Conservation (phyloP, 148 eudicot species). For the Selenicereus undatus region DNA sequence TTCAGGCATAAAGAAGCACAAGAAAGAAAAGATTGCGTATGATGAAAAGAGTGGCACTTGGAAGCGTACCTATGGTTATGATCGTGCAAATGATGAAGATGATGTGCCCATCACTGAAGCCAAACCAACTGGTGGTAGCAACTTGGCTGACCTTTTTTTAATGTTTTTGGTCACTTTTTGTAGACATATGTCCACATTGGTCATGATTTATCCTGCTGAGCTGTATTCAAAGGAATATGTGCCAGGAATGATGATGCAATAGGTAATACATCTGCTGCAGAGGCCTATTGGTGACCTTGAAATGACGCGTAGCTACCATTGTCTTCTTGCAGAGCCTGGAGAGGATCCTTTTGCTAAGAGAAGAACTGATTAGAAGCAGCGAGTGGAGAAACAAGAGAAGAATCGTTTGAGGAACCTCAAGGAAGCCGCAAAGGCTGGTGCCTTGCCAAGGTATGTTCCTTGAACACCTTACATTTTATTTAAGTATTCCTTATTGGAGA, state of each 20-base stretch:
- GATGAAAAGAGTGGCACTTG: constrained; percentile 77
- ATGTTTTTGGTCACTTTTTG: too few species aligned
- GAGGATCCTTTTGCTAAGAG: constrained; percentile 5
- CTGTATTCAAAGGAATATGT: neutral
- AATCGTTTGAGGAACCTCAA: neutral
- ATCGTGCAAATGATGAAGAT: constrained; percentile 86
- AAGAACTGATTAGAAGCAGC: constrained; percentile 2
- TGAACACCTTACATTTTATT: neutral
- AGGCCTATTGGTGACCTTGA: neutral
- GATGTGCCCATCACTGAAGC: constrained; percentile 27
- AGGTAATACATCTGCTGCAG: too few species aligned
- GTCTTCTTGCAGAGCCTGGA: neutral
- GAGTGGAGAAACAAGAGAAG: constrained; percentile 1
- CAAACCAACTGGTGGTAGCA: neutral
- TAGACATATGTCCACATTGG: neutral
- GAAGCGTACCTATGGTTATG: constrained; percentile 94
- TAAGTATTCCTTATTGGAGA: too few species aligned
- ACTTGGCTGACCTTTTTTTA: neutral
- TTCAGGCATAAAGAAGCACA: constrained; percentile 60
- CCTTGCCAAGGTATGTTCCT: neutral
- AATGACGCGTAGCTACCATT: neutral
- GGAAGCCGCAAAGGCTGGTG: neutral
- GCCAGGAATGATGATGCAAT: too few species aligned
- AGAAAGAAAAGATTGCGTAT: constrained; percentile 71
- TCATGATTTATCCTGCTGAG: neutral